Conservation (phyloP, 805 yeast species). For the Wickerhamiella lipophila region DNA sequence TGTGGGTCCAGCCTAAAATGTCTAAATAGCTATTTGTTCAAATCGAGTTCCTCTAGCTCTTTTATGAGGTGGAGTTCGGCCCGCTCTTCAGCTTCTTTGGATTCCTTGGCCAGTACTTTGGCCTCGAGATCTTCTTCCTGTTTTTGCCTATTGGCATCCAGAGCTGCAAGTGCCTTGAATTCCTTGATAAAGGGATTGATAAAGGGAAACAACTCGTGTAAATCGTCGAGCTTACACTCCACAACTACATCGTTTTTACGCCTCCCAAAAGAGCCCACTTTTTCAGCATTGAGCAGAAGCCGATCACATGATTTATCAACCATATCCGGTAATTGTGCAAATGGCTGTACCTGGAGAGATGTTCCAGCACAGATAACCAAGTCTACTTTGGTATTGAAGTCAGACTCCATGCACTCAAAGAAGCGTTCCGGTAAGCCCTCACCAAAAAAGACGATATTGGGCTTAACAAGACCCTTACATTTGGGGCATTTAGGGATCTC, state of each 20-base stretch:
- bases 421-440: constrained; percentile 66
- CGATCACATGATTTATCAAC: constrained; percentile 39
- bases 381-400: constrained; percentile 36
- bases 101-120: not conserved
- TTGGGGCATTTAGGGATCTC: constrained; percentile 37
- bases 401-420: constrained; percentile 55
- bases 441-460: constrained; percentile 90
- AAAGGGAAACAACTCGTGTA: constrained; percentile 5
- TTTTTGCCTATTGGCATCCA: not conserved
- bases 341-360: constrained; percentile 78
- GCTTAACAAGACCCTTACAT: constrained; percentile 74
- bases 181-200: constrained; percentile 2
- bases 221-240: constrained; percentile 51
- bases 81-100: not conserved
- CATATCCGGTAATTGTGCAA: constrained; percentile 70
- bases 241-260: constrained; percentile 50
- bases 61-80: not conserved
- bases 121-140: not conserved
- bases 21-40: not conserved
- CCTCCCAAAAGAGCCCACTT: constrained; percentile 54
- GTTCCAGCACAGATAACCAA: constrained; percentile 87
- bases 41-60: not conserved
- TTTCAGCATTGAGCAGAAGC: constrained; percentile 59
- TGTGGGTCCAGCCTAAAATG: too few relatives aligned
- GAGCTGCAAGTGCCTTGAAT: not conserved